Evolutionary conservation across 2,329 filamentous ascomycete species (phyloP).

Genomic region (Arthrobotrys conoides): DNA sequence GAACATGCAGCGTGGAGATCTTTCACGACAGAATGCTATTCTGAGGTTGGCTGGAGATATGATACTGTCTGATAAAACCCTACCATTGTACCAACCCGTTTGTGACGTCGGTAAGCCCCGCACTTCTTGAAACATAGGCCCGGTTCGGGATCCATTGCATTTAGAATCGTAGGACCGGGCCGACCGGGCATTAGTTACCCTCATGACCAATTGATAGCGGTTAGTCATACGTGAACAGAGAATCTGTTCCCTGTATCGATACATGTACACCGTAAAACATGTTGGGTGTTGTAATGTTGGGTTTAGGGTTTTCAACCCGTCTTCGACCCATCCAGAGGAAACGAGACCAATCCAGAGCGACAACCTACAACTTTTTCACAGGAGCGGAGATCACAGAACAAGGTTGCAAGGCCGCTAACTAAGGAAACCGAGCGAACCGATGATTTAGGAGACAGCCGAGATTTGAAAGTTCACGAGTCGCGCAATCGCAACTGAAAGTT

Average conservation of each 20-base stretch:
- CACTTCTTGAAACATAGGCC: constrained; percentile 15
- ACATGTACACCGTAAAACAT: neutral
- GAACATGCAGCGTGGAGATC: constrained; percentile 24
- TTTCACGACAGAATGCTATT: constrained; percentile 33
- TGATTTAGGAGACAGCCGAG: constrained; percentile 20
- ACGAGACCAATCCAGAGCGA: neutral
- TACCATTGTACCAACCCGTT: neutral
- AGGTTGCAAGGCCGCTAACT: neutral
- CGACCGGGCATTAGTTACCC: neutral
- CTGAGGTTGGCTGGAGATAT: constrained; percentile 29
- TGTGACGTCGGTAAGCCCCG: constrained; percentile 17
- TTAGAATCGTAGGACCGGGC: constrained; percentile 15
- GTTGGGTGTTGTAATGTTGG: constrained; percentile 5
- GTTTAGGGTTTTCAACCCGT: neutral
- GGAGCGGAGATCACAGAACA: constrained; percentile 11
- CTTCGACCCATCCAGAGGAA: neutral
- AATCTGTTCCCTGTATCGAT: neutral
- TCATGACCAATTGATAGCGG: neutral
- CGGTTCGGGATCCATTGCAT: constrained; percentile 1
- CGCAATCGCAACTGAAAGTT: constrained; percentile 28
- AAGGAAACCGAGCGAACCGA: neutral
- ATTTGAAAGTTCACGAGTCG: constrained; percentile 22
- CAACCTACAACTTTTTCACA: constrained; percentile 13
- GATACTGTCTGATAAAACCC: neutral
- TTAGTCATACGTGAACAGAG: neutral